Percentiles rank a stretch among this genome's conserved stretches.
These are phyloP conservation scores for Anthoceros angustus DNA, from an alignment of 225 moss, liverwort and hornwort genomes.

Conservation along the genomic window DNA sequence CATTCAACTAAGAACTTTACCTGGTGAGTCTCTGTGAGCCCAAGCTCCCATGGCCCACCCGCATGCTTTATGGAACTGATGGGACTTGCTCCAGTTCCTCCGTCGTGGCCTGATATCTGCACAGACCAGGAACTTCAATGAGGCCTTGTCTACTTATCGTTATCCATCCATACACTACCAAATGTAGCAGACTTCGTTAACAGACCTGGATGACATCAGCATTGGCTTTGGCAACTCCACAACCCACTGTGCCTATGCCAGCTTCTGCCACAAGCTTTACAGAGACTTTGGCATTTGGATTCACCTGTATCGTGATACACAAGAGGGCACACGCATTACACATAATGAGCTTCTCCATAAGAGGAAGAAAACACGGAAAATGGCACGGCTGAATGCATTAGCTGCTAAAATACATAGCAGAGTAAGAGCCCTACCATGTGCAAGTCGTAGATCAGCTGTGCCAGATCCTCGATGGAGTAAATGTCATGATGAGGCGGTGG, in stretches of 20 bases:
- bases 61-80: conserved; percentile 99
- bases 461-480: conserved; percentile 95
- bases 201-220: conserved; percentile 87
- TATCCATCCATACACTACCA: not conserved
- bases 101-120: conserved; percentile 94
- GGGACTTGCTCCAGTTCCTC: conserved; percentile 98
- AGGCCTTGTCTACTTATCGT: not conserved
- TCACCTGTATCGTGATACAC: conserved; percentile 30
- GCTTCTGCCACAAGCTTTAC: conserved; percentile 93
- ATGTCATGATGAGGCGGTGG: conserved; percentile 99
- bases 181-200: not conserved
- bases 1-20: conserved; percentile 16
- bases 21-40: conserved; percentile 91
- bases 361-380: not conserved
- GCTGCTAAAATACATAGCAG: not conserved
- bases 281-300: conserved; percentile 81
- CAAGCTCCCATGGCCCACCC: conserved; percentile 98
- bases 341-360: not conserved
- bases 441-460: conserved; percentile 85
- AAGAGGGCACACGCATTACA: not conserved
- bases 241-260: conserved; percentile 93
- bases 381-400: no score
- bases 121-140: not conserved
- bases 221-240: conserved; percentile 87
- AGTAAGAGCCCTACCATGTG: conserved; percentile 50